These are phyloP conservation scores for Mucor piriformis DNA, from an alignment of 371 early-diverging fungal genomes.

Conservation along the genomic window DNA sequence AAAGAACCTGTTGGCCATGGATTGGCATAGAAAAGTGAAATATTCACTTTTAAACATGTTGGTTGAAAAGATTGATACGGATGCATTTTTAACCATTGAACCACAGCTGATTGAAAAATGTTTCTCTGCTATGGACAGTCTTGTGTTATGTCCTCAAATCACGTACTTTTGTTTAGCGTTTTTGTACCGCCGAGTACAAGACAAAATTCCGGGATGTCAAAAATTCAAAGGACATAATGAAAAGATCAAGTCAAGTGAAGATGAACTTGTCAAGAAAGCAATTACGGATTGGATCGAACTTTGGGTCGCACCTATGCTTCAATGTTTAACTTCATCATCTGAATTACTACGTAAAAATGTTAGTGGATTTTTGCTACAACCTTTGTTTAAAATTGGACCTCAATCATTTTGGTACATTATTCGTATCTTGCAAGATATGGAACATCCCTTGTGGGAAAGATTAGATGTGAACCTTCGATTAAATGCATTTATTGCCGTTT, in stretches of 20 bases:
- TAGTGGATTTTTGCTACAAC: slow-evolving; percentile 39
- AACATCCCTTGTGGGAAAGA: slow-evolving; percentile 15
- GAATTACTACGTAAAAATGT: slow-evolving; percentile 44
- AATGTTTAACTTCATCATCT: slow-evolving; percentile 40
- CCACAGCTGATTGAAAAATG: slow-evolving; percentile 62
- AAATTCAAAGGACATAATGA: slow-evolving; percentile 42
- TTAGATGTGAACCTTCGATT: slow-evolving; percentile 26
- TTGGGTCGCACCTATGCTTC: slow-evolving; percentile 40
- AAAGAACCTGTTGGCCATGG: slow-evolving; percentile 54
- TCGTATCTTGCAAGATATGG: slow-evolving; percentile 30
- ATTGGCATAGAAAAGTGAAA: slow-evolving; percentile 69
- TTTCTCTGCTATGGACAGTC: slow-evolving; percentile 63
- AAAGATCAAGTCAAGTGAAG: slow-evolving; percentile 23
- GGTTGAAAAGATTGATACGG: slow-evolving; percentile 61
- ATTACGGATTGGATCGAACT: slow-evolving; percentile 40
- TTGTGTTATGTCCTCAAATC: slow-evolving; percentile 69
- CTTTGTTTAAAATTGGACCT: slow-evolving; percentile 39
- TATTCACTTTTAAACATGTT: slow-evolving; percentile 72
- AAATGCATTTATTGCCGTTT: slow-evolving; percentile 49
- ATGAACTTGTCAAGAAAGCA: slow-evolving; percentile 16
- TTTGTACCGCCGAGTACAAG: slow-evolving; percentile 40
- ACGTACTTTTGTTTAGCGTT: slow-evolving; percentile 43
- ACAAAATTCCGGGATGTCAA: slow-evolving; percentile 37
- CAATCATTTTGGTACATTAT: slow-evolving; percentile 50
- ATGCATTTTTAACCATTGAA: slow-evolving; percentile 52